These are phyloP conservation scores for Schoenoplectus triqueter DNA, from an alignment of 202 grass and related monocot genomes.

Conservation along the genomic window DNA sequence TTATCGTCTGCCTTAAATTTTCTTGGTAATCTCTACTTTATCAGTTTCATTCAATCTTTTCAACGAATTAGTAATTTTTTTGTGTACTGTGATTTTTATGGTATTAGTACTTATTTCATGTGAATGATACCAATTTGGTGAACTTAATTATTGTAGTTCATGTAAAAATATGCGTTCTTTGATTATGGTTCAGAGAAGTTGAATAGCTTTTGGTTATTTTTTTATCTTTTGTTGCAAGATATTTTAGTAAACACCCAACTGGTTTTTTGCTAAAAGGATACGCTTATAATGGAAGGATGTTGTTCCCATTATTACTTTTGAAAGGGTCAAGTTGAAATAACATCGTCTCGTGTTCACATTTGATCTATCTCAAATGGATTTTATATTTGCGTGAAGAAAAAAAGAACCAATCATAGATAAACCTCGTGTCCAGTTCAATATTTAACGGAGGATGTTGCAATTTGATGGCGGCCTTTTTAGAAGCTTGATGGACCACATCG, in stretches of 20 bases:
- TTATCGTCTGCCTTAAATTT: neutral
- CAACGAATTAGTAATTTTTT: neutral
- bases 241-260: no score
- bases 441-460: neutral
- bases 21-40: conserved; percentile 26
- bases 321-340: neutral
- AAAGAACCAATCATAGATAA: neutral
- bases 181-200: conserved; percentile 1
- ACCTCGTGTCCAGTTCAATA: neutral
- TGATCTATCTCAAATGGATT: neutral
- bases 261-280: no score
- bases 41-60: neutral
- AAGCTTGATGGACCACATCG: neutral
- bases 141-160: conserved; percentile 6
- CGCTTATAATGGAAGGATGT: neutral
- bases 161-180: neutral
- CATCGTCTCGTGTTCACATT: neutral
- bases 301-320: neutral
- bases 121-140: neutral
- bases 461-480: neutral
- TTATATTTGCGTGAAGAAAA: neutral
- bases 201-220: neutral
- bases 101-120: neutral
- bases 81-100: neutral
- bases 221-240: neutral